These are phyloP conservation scores for Mucor plumbeus DNA, from an alignment of 371 early-diverging fungal genomes.

Conservation along the genomic window DNA sequence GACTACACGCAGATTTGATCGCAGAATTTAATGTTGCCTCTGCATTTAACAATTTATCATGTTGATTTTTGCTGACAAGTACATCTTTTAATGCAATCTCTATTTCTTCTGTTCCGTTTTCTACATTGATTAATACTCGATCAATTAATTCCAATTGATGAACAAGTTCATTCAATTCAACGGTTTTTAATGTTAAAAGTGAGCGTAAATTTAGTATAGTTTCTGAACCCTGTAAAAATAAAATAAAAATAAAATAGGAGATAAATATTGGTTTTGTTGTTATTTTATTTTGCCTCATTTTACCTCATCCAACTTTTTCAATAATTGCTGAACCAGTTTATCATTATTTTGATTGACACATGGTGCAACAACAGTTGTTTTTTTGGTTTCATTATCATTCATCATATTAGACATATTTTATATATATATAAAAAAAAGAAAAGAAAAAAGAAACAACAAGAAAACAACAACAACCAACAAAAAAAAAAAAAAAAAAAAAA, in stretches of 20 bases:
- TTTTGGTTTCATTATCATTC: not conserved
- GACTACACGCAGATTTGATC: constrained; percentile 26
- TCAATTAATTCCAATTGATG: constrained; percentile 39
- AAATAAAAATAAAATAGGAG: not conserved
- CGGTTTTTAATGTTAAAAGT: constrained; percentile 33
- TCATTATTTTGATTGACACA: constrained; percentile 18
- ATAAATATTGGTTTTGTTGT: not conserved
- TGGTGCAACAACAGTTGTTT: not conserved
- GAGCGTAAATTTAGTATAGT: constrained; percentile 33
- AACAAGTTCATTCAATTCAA: constrained; percentile 35
- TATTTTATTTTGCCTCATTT: not conserved
- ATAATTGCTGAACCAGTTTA: constrained; percentile 25
- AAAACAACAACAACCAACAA: not conserved
- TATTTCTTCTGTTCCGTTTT: constrained; percentile 34
- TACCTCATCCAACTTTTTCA: constrained; percentile 36
- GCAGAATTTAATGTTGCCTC: constrained; percentile 38
- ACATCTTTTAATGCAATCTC: constrained; percentile 33
- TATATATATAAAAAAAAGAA: not conserved
- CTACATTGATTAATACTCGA: constrained; percentile 34
- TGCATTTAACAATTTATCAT: constrained; percentile 30
- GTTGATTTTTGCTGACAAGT: constrained; percentile 1
- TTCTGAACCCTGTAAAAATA: constrained; percentile 34
- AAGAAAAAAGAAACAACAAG: constrained; percentile 4
- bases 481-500: not conserved
- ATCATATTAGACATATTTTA: constrained; percentile 5